Conservation (phyloP, 805 yeast genomes). For the Candida anglica region DNA sequence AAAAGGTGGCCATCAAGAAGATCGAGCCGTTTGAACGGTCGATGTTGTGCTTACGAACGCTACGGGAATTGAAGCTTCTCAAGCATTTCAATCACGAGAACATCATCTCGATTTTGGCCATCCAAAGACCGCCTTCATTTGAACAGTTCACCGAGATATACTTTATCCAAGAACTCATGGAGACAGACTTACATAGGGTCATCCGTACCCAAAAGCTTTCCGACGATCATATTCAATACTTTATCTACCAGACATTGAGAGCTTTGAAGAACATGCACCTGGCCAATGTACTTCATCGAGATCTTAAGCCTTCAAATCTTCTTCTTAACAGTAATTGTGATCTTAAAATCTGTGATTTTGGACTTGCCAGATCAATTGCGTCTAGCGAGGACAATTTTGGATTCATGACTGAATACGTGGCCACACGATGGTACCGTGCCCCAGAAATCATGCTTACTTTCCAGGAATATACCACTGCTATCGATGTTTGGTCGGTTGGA, state of each 20-base stretch:
- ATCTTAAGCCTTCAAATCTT: constrained; percentile 84
- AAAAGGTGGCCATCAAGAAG: constrained; percentile 92
- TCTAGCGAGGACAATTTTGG: constrained; percentile 64
- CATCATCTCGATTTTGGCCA: constrained; percentile 83
- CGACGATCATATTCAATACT: constrained; percentile 93
- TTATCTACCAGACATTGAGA: constrained; percentile 83
- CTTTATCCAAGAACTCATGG: constrained; percentile 83
- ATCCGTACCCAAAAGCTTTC: constrained; percentile 76
- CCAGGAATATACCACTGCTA: constrained; percentile 89
- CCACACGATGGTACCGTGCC: constrained; percentile 96
- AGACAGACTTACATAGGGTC: constrained; percentile 79
- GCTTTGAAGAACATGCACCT: constrained; percentile 89
- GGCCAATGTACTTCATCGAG: constrained; percentile 93
- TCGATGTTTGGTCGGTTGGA: constrained; percentile 96
- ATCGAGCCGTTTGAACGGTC: constrained; percentile 89
- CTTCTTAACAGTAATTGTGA: constrained; percentile 90
- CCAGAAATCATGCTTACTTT: constrained; percentile 97
- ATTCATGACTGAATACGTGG: constrained; percentile 94
- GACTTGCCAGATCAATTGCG: constrained; percentile 72
- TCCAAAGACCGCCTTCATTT: constrained; percentile 76
- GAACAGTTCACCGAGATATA: constrained; percentile 84
- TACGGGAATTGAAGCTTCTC: constrained; percentile 83
- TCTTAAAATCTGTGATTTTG: constrained; percentile 90
- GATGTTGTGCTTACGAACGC: constrained; percentile 82
- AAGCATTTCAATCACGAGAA: constrained; percentile 93